phyloP scores from a whole-genome alignment of 768 basidiomycete species.

The Rhodosporidiobolus odoratus region DNA sequence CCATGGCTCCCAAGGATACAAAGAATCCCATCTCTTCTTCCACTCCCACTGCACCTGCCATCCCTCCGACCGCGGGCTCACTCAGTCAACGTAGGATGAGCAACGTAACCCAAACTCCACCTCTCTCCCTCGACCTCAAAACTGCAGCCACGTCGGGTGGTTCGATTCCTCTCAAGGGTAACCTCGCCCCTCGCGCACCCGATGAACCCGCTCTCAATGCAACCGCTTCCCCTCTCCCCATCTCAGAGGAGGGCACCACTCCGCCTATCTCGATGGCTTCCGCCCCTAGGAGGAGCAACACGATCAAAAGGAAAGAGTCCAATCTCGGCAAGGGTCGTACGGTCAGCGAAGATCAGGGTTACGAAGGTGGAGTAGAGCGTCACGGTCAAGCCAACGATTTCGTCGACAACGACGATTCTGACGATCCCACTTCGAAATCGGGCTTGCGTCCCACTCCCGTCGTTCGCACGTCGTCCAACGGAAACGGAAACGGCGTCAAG shows the following conservation, averaged over 20 bases:
- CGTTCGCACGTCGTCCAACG: neutral
- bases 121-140: slow-evolving; percentile 4
- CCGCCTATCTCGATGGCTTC: slow-evolving; percentile 10
- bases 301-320: slow-evolving; percentile 24
- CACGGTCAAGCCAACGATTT: slow-evolving; percentile 37
- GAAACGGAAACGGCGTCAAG: slow-evolving; percentile 1
- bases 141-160: neutral
- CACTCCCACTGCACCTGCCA: neutral
- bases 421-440: no score
- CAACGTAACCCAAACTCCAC: slow-evolving; percentile 1
- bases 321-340: neutral
- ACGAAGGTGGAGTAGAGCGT: slow-evolving; percentile 33
- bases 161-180: slow-evolving; percentile 17
- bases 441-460: neutral
- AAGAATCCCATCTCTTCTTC: neutral
- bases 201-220: slow-evolving; percentile 29
- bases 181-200: slow-evolving; percentile 12
- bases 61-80: slow-evolving; percentile 1
- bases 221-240: slow-evolving; percentile 11
- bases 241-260: slow-evolving; percentile 1
- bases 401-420: slow-evolving; percentile 19
- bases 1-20: neutral
- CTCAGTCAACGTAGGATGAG: slow-evolving; percentile 15
- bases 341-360: slow-evolving; percentile 19
- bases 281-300: slow-evolving; percentile 1